These are phyloP conservation scores for Colletotrichum orbiculare DNA, from an alignment of 2,329 filamentous ascomycete genomes.

Conservation along the genomic window DNA sequence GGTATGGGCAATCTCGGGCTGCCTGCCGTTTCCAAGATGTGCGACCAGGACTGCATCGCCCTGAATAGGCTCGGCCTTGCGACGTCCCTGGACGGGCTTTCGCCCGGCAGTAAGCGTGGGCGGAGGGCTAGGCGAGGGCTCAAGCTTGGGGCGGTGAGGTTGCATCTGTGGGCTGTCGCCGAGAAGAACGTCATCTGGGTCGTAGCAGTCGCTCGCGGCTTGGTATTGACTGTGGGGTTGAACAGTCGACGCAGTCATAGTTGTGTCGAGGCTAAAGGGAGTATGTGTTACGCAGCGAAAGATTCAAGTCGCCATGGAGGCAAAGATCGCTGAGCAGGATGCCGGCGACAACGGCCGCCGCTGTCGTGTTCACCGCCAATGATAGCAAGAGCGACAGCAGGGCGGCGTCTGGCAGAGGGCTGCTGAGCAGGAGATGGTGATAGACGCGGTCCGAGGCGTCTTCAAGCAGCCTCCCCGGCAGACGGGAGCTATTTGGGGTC, in stretches of 20 bases:
- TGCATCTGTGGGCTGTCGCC: slow-evolving; percentile 52
- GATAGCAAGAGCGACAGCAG: background rate
- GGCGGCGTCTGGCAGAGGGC: background rate
- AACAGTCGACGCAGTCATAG: slow-evolving; percentile 54
- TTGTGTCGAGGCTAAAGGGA: slow-evolving; percentile 45
- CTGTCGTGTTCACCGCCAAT: background rate
- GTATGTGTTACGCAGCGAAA: slow-evolving; percentile 32
- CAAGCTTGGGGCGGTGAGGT: slow-evolving; percentile 35
- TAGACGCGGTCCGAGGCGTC: background rate
- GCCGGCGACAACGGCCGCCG: slow-evolving; percentile 1
- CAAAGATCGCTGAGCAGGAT: background rate
- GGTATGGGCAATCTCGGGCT: slow-evolving; percentile 70
- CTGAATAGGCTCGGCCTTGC: slow-evolving; percentile 66
- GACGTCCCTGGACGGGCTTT: slow-evolving; percentile 63
- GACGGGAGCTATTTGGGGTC: slow-evolving; percentile 28
- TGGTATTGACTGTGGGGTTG: slow-evolving; percentile 46
- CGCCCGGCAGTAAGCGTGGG: slow-evolving; percentile 50
- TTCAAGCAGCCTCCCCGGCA: slow-evolving; percentile 7
- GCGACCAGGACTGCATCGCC: slow-evolving; percentile 76
- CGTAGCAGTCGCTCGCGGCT: slow-evolving; percentile 51
- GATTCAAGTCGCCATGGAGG: slow-evolving; percentile 47
- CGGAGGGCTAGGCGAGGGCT: slow-evolving; percentile 59
- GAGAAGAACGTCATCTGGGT: slow-evolving; percentile 56
- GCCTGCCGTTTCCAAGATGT: slow-evolving; percentile 71
- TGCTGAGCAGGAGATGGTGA: background rate